These are phyloP conservation scores for Lepidium campestre DNA, from an alignment of 441 rosid species.

Conservation along the genomic window DNA sequence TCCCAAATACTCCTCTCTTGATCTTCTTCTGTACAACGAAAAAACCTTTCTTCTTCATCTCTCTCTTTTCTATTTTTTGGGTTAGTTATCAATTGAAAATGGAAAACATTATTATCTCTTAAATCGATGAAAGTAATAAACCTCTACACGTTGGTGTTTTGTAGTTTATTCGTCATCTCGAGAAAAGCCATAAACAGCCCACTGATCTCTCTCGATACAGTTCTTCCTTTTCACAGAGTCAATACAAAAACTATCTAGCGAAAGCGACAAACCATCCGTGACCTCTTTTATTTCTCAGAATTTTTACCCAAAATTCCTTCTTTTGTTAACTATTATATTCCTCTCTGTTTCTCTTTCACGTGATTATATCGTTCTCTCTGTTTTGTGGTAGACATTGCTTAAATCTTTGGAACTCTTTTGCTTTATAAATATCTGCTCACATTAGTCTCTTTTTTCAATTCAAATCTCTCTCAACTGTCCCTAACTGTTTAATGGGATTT, in stretches of 20 bases:
- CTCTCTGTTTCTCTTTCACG: neutral
- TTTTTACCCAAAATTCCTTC: neutral
- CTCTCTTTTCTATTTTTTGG: too few relatives aligned
- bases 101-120: neutral
- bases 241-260: constrained; percentile 11
- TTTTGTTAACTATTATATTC: neutral
- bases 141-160: neutral
- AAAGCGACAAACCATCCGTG: constrained; percentile 63
- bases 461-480: neutral
- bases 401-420: constrained; percentile 9
- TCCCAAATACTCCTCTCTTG: too few relatives aligned
- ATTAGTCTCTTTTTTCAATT: neutral
- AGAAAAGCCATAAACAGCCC: constrained; percentile 23
- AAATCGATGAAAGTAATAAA: neutral
- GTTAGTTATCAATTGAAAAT: neutral
- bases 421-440: constrained; percentile 28
- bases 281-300: constrained; percentile 16
- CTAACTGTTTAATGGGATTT: neutral
- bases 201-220: constrained; percentile 20
- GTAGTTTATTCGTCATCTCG: constrained; percentile 7
- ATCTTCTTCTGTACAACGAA: too few relatives aligned
- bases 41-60: too few relatives aligned
- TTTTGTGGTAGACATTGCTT: constrained; percentile 17
- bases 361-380: neutral
- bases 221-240: constrained; percentile 24